Base-by-base conservation (phyloP, 2,329 filamentous ascomycete genomes). In the Daldinia sp. region DNA sequence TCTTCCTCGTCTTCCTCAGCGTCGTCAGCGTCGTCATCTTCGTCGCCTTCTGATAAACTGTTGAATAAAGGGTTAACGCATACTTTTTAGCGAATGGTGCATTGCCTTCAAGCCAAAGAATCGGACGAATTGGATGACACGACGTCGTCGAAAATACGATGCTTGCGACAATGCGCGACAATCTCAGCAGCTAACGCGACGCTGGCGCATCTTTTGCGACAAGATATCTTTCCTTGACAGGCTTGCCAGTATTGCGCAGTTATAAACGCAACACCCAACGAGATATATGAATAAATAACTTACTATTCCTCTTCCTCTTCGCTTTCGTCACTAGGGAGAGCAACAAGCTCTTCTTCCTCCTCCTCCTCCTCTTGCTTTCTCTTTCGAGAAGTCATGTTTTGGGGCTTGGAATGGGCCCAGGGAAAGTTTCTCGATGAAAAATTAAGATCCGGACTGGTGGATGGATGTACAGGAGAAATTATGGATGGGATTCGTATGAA, bases 271-370 rank as follows among this genome's bases (percentile, higher is more conserved):
- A 51, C 25, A 23, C n/a, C 43, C 23, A 21, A 55, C 47, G 30
- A 51, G 41, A 34, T 17, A 13, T 39, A 56, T 57, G 50, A 19
- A 19, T 57, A 41, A 19, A 17, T n/a, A 45, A 74, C 74, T 72
- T 70, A 76, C 74, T 74, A 73, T 48, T 76, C 74, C 52, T 76
- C 74, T 73, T 76, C 74, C 55, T 76, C 74, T 61, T 76, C 74
- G 27, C 73, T 75, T 58, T 74, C 73, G 34, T 76, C 74, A 41
- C 74, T 76, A 34, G 74, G 74, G 51, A 76, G 74, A 62, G 74
- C 73, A 68, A 75, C 74, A 27, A 75, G 73, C 70, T 75, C 73
- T 63, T 76, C 73, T 47, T 73, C 71, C 49, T 73, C 71, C 23
- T 75, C 50, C 25, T 50, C 74, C 19, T 74, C 73, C 56, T 74